Base-by-base conservation (phyloP, 2,329 filamentous ascomycete genomes). In the Rasamsonia emersonii region DNA sequence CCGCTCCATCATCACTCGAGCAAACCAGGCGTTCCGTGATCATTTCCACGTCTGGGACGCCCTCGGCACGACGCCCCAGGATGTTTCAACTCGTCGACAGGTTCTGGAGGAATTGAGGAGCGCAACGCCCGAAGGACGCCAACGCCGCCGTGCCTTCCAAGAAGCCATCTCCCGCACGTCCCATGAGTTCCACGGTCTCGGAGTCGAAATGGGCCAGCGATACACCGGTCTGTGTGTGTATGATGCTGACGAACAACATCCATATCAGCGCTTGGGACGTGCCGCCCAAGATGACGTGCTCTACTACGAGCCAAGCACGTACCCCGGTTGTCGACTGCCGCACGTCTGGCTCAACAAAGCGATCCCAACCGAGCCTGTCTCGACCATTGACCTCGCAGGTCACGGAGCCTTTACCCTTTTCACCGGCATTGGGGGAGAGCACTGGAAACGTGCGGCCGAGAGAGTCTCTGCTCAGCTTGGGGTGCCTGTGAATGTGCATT, bases 261-360 rank as follows among this genome's bases (percentile, higher is more conserved):
- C 27, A 5, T 29, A 29, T 20, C 27, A 26, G 9, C 40, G 37
- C 3, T 39, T 39, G n/a, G 43, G 37, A 9, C 43, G 47, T 16
- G 31, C 50, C 2, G 42, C 57, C 15, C 43, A 57, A 10, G 64
- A 74, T 37, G 49, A 56, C 0, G 58, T 68, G 3, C 44, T 65
- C 9, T 47, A 65, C 21, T 57, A 70, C 40, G 51, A 59, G 18
- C 58, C 62, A 18, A 66, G 54, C 30, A 79, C 76, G 3, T 75
- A 68, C 42, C 77, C 77, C 0, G 77, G 77, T 5, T 61, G 62
- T 18, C 61, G 75, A 2, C 53, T 79, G 11, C 77, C 77, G 4
- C 77, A 82, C 50, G 75, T 64, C 0, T 80, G 77, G 77, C 54
- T 80, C 10, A 71, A 75, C 51, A 62, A 61, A 13, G 44, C 58